phyloP scores from a whole-genome alignment of 768 basidiomycete species.

The Termitomyces sp. region DNA sequence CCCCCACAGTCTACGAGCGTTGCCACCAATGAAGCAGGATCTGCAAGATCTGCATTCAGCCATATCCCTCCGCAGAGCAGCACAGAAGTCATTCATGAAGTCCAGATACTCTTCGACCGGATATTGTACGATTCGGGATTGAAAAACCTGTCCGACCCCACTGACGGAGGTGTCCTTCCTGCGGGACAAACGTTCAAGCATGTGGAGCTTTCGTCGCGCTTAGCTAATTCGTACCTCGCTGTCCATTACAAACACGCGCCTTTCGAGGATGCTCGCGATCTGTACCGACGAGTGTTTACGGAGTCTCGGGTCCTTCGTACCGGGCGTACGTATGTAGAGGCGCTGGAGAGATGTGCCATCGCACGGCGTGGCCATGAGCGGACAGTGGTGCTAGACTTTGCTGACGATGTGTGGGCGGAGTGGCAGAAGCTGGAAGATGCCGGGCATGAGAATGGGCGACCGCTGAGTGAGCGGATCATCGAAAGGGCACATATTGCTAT shows the following conservation, averaged over 20 bases:
- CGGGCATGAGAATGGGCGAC: constrained; percentile 24
- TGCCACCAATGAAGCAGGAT: neutral
- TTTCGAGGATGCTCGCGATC: constrained; percentile 42
- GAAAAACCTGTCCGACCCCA: neutral
- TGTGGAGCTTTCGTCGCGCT: constrained; percentile 54
- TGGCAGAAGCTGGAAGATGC: constrained; percentile 52
- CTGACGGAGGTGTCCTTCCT: constrained; percentile 11
- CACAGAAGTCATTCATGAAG: constrained; percentile 71
- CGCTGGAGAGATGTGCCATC: constrained; percentile 61
- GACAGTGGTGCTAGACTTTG: constrained; percentile 45
- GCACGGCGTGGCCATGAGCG: constrained; percentile 42
- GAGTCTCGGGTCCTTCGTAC: constrained; percentile 40
- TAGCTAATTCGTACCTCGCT: constrained; percentile 80
- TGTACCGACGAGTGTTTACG: constrained; percentile 50
- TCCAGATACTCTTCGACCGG: constrained; percentile 56
- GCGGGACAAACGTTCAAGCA: constrained; percentile 42
- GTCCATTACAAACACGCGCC: constrained; percentile 59
- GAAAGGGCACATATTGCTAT: constrained; percentile 69
- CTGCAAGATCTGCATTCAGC: constrained; percentile 26
- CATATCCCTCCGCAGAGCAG: constrained; percentile 70
- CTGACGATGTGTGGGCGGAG: constrained; percentile 59
- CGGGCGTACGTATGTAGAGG: constrained; percentile 56
- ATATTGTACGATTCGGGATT: constrained; percentile 44
- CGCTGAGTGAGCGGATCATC: constrained; percentile 42
- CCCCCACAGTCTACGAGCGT: constrained; percentile 7